Evolutionary conservation across 148 eudicot genomes (phyloP).

Genomic region (Fagopyrum esculentum): DNA sequence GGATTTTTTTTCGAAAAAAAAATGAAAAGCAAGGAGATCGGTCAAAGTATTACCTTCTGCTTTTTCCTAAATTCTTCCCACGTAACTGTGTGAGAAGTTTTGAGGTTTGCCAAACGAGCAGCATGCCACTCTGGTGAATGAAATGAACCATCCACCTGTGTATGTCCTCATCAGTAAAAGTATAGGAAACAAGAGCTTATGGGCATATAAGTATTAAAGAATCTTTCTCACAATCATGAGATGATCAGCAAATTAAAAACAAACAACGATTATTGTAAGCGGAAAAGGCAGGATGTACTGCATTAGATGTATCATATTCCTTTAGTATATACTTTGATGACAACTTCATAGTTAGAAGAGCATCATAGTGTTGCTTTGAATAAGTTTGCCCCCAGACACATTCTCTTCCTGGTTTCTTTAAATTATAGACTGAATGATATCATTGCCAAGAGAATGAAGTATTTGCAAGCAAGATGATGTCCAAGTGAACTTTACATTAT

Average conservation of each 20-base stretch:
- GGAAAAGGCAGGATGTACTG: not conserved
- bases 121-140: constrained; percentile 99
- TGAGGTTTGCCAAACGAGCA: constrained; percentile 97
- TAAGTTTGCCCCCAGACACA: not conserved
- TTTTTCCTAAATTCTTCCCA: constrained; percentile 97
- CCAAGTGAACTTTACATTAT: not conserved
- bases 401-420: not conserved
- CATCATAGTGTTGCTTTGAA: not conserved
- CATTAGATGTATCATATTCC: not conserved
- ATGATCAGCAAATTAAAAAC: not conserved
- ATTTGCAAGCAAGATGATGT: not conserved
- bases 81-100: constrained; percentile 89
- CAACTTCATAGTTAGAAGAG: not conserved
- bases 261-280: not conserved
- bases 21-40: not conserved
- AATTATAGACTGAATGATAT: not conserved
- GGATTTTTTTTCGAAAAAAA: not conserved
- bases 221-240: not conserved
- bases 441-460: not conserved
- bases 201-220: not conserved
- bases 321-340: not conserved
- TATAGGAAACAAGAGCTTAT: constrained; percentile 20
- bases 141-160: constrained; percentile 99
- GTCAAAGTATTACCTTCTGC: constrained; percentile 70
- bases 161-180: constrained; percentile 71